Evolutionary conservation across 2,329 filamentous ascomycete species (phyloP), one percentile per base, ranked within the genome.

Genomic region (Keithomyces neogunnii): DNA sequence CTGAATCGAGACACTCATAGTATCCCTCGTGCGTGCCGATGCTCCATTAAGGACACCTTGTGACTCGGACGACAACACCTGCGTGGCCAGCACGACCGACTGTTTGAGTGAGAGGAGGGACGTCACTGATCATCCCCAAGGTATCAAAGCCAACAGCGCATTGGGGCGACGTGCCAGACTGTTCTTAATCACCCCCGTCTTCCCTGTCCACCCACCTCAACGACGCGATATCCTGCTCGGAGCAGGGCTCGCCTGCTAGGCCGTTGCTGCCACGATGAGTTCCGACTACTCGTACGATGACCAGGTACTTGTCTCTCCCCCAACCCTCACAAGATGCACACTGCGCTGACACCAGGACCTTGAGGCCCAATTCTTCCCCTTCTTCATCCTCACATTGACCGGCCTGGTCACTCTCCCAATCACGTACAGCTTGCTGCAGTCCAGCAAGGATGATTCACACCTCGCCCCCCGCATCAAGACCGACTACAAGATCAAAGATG

Each of bases 281-380:
- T 89, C 88, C 64, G 92, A 97, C 72, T 99, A 99, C 78, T 95
- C 88, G 64, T 99, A 99, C 75, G 93, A 99, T 80, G 88, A 96
- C 67, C 84, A 93, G 82, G 86, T 86, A 67, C 57, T 33, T 13
- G 5, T 31, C 46, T 2, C 38, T 13, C 32, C 32, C 29, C n/a
- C 19, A 33, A 5, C 7, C 26, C 40, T 8, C 30, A 11, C 26
- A 19, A 5, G 5, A 40, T 42, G 8, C 44, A 11, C 47, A 31
- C 19, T 31, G 26, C 28, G 49, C 52, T 56, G 50, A 56, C 43
- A 19, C 44, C 13, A 8, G 4, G 1, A 11, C 29, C 9, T 35
- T 26, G 54, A 93, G 82, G 91, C 90, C 62, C 89, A 96, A 81
- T 96, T 96, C 77, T 99, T 96, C 78, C 93, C 95, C 60, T 96